Evolutionary conservation across 1,139 yeast species (phyloP).

Genomic region (Candida mesenterica): DNA sequence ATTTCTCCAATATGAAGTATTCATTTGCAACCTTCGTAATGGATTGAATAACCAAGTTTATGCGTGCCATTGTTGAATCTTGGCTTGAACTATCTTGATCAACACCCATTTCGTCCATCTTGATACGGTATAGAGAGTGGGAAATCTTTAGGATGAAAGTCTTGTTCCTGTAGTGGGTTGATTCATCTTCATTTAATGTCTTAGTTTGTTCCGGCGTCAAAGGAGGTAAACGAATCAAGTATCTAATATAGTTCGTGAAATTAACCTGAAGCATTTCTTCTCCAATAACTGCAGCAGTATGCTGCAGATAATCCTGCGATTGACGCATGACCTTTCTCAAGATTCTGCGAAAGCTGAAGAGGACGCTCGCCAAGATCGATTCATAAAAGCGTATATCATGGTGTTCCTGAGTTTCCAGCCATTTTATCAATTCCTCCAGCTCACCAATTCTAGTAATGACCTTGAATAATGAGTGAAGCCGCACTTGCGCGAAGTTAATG

Average conservation of each 20-base stretch:
- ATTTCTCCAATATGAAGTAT: constrained; percentile 40
- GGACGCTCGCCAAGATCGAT: constrained; percentile 32
- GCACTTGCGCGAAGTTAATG: constrained; percentile 39
- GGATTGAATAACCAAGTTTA: constrained; percentile 27
- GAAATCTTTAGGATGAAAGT: constrained; percentile 26
- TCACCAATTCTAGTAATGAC: constrained; percentile 23
- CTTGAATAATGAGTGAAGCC: constrained; percentile 38
- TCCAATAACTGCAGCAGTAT: constrained; percentile 10
- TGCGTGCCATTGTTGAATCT: constrained; percentile 8
- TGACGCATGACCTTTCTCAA: constrained; percentile 26
- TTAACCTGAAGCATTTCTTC: constrained; percentile 43
- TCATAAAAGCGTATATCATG: constrained; percentile 29
- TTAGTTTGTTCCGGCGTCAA: constrained; percentile 10
- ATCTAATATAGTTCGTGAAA: constrained; percentile 39
- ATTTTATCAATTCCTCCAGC: constrained; percentile 3
- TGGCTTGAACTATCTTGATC: constrained; percentile 14
- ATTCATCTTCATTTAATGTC: constrained; percentile 21
- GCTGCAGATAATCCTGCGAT: constrained; percentile 4
- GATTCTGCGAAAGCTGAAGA: constrained; percentile 28
- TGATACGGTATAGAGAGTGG: constrained; percentile 25
- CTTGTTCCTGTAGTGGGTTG: constrained; percentile 32
- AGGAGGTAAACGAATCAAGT: constrained; percentile 33
- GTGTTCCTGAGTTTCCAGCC: constrained; percentile 8
- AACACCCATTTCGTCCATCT: constrained; percentile 33
- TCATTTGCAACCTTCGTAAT: constrained; percentile 42